These are phyloP conservation scores for Backusella mclennaniae DNA, from an alignment of 192 early-diverging fungal genomes.

Conservation along the genomic window DNA sequence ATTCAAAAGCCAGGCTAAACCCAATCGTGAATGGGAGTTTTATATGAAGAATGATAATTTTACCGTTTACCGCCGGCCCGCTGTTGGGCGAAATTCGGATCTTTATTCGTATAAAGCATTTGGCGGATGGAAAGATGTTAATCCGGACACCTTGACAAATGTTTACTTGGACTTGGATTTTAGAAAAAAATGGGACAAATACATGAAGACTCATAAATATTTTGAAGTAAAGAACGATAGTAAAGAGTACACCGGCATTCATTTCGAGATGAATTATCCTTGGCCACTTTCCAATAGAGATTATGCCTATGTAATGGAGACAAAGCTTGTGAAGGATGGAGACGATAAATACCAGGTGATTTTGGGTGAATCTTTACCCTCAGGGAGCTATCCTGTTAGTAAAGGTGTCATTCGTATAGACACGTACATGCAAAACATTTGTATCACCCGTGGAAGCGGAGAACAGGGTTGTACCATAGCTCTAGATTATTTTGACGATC, in stretches of 20 bases:
- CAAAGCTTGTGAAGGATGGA: neutral
- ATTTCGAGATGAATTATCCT: slow-evolving; percentile 32
- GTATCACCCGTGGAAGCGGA: slow-evolving; percentile 38
- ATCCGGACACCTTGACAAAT: slow-evolving; percentile 40
- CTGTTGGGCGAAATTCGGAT: slow-evolving; percentile 33
- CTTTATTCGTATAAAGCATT: slow-evolving; percentile 50
- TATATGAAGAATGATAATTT: slow-evolving; percentile 44
- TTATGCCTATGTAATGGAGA: slow-evolving; percentile 45
- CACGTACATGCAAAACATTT: slow-evolving; percentile 49
- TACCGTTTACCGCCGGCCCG: slow-evolving; percentile 38
- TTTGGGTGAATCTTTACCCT: slow-evolving; percentile 27
- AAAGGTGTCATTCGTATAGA: slow-evolving; percentile 48
- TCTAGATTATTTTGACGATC: slow-evolving; percentile 54
- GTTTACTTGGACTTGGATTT: slow-evolving; percentile 52
- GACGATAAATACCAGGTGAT: slow-evolving; percentile 20
- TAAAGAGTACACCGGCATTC: neutral
- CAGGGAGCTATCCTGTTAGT: slow-evolving; percentile 28
- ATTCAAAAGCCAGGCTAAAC: slow-evolving; percentile 20
- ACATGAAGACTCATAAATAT: slow-evolving; percentile 45
- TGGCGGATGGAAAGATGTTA: slow-evolving; percentile 44
- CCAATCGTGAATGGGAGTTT: slow-evolving; percentile 30
- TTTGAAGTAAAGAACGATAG: slow-evolving; percentile 3
- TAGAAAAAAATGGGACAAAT: slow-evolving; percentile 52
- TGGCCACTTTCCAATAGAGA: slow-evolving; percentile 49
- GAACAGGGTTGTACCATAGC: slow-evolving; percentile 42